Evolutionary conservation across 768 basidiomycete species (phyloP).

Genomic region (Suillus subalutaceus): DNA sequence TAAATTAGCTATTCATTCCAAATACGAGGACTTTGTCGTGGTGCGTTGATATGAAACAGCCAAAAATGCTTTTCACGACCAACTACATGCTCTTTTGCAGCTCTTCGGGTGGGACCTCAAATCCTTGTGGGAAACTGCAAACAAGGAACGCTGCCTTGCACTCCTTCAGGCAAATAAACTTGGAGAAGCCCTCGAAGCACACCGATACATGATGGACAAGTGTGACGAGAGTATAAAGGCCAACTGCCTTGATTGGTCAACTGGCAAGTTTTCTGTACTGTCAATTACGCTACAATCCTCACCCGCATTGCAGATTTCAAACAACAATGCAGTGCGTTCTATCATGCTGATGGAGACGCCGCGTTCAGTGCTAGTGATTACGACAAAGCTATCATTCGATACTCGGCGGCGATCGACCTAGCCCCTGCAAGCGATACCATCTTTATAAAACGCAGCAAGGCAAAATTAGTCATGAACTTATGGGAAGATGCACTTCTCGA

Average conservation of each 20-base stretch:
- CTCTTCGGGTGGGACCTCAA: conserved; percentile 1
- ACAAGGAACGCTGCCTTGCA: background rate
- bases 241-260: background rate
- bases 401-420: background rate
- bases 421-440: background rate
- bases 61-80: background rate
- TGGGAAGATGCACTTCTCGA: background rate
- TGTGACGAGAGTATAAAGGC: background rate
- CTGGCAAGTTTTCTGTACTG: background rate
- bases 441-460: background rate
- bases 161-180: background rate
- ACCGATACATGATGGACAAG: background rate
- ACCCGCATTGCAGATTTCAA: background rate
- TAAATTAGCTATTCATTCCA: background rate
- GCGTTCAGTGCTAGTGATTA: background rate
- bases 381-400: background rate
- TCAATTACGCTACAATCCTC: background rate
- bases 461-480: background rate
- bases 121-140: background rate
- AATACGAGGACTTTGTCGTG: background rate
- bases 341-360: background rate
- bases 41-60: background rate
- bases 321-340: background rate
- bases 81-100: background rate
- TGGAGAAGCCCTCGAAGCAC: background rate